Percentiles rank a stretch among this genome's conserved stretches.
phyloP scores from a whole-genome alignment of 495 filamentous ascomycete species.

The Xylaria flabelliformis region DNA sequence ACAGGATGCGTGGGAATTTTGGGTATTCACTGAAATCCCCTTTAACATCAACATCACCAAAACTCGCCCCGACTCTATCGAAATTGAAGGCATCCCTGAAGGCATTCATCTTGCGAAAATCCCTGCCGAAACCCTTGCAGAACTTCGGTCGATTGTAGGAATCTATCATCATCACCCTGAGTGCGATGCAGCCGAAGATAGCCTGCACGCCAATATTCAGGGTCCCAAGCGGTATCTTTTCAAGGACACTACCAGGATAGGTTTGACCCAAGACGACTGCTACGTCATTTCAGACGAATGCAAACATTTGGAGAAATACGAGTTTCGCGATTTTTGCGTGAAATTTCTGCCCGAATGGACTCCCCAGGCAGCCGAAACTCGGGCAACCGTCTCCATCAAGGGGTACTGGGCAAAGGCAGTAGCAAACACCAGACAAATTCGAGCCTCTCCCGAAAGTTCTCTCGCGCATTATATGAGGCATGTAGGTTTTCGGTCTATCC shows the following conservation, averaged over 20 bases:
- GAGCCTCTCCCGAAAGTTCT: background rate
- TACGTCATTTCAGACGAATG: slow-evolving; percentile 70
- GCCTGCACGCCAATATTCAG: slow-evolving; percentile 59
- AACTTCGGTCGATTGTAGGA: slow-evolving; percentile 51
- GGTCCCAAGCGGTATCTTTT: slow-evolving; percentile 63
- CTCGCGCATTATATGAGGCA: background rate
- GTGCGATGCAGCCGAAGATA: slow-evolving; percentile 71
- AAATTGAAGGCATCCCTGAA: background rate
- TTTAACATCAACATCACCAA: slow-evolving; percentile 6
- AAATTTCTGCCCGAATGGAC: slow-evolving; percentile 43
- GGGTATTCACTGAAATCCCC: slow-evolving; percentile 10
- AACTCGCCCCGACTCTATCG: background rate
- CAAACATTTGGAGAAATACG: slow-evolving; percentile 58
- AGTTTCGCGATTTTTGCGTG: slow-evolving; percentile 55
- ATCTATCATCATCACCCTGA: slow-evolving; percentile 61
- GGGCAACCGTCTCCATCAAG: slow-evolving; percentile 9
- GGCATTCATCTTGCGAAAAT: background rate
- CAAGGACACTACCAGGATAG: slow-evolving; percentile 62
- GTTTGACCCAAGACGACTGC: slow-evolving; percentile 55
- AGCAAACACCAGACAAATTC: background rate
- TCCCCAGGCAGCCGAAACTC: background rate
- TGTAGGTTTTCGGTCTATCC: slow-evolving; percentile 13
- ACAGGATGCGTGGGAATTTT: slow-evolving; percentile 21
- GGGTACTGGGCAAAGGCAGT: slow-evolving; percentile 29
- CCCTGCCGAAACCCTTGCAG: background rate